Evolutionary conservation across 331 rosid genomes (phyloP), one percentile per base, ranked within the genome.

Genomic region (Ulmus americana): DNA sequence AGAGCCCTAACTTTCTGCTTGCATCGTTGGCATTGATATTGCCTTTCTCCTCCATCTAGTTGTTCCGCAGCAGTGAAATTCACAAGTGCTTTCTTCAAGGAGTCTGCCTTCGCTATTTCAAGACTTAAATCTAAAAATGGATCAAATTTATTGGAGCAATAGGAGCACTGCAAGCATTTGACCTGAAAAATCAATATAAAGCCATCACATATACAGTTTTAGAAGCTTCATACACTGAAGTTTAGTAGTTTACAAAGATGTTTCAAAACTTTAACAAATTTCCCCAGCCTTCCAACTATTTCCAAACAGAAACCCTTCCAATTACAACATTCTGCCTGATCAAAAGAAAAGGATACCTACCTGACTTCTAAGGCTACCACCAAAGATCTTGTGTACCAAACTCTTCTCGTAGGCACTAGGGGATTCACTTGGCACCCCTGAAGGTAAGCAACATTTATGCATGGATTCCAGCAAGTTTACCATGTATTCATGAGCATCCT

Each of bases 401-500:
- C 99, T 94, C 79, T 84, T 94, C 60, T 94, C 97, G 49, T 85
- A 90, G 63, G 99, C 97, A 85, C 89, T 62, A 44, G 97, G 91
- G 60, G 97, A 94, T 85, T 90, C 96, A 45, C 88, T 94, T 7
- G 95, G 95, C 62, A 94, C 83, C 12, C 99, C 97, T 70, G 91
- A 84, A 61, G 99, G 99, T 35, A 90, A 73, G 75, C 99, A 94
- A 73, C 99, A 94, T 74, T 83, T 87, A 80, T 94, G 99, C 99
- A 94, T 90, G 8, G 90, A 90, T 76, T 94, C 99, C 65, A 94
- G 90, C 81, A 94, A 85, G 79, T 94, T 90, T 44, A 94, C 99
- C 99, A 94, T 94, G 86, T 90, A 94, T 72, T 94, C 99, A 18
- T 94, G 96, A 18, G 99, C 99, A 85, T 94, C 97, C 74, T 90